Percentiles rank a stretch among this genome's conserved stretches.
Conservation (phyloP, 768 basidiomycete species). For the Filobasidium floriforme region DNA sequence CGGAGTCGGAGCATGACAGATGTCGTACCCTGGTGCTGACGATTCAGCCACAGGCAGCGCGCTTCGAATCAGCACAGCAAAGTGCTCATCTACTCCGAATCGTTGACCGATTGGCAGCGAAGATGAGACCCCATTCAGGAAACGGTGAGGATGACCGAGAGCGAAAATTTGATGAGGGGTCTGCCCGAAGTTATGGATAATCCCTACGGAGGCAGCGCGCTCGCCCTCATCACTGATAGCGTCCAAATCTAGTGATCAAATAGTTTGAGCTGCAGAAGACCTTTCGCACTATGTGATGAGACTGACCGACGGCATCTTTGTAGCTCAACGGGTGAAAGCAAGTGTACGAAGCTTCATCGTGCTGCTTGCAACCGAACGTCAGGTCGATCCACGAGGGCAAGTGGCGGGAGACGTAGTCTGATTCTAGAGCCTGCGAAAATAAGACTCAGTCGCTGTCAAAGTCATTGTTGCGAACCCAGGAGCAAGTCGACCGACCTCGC, state of each 20-base stretch:
- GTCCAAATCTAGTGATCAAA: conserved; percentile 57
- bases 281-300: conserved; percentile 12
- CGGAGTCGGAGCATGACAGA: conserved; percentile 12
- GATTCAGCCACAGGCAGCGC: conserved; percentile 31
- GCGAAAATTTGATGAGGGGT: conserved; percentile 53
- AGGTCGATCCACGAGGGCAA: conserved; percentile 87
- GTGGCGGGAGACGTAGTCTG: conserved; percentile 72
- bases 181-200: conserved; percentile 69
- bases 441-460: neutral
- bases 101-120: conserved; percentile 63
- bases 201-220: conserved; percentile 84
- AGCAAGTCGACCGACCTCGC: conserved; percentile 52
- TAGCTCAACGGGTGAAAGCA: conserved; percentile 91
- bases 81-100: conserved; percentile 78
- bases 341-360: conserved; percentile 66
- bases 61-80: conserved; percentile 43
- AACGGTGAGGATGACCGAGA: conserved; percentile 65
- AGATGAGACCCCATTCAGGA: conserved; percentile 57
- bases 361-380: conserved; percentile 60
- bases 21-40: neutral
- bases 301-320: conserved; percentile 63
- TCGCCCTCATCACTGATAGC: conserved; percentile 76
- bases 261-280: too few species aligned
- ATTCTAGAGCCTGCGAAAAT: conserved; percentile 66
- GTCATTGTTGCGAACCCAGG: too few species aligned